phyloP scores from a whole-genome alignment of 805 yeast species.

The Helenozyma baotianmanensis region DNA sequence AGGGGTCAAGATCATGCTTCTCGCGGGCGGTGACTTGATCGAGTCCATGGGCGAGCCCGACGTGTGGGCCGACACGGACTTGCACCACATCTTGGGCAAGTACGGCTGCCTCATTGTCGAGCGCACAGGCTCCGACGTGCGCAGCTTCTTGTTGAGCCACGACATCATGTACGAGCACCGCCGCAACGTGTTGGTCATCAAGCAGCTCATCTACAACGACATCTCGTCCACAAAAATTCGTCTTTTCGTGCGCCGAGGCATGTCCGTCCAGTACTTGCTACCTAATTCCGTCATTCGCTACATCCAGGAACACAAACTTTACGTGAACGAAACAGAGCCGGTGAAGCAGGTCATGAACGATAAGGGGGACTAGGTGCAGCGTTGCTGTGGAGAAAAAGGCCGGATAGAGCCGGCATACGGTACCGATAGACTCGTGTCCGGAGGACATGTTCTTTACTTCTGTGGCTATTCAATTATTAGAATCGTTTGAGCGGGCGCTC shows the following conservation, averaged over 20 bases:
- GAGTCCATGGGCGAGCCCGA: slow-evolving; percentile 99
- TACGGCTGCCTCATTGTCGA: slow-evolving; percentile 97
- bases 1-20: slow-evolving; percentile 90
- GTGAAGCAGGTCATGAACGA: slow-evolving; percentile 74
- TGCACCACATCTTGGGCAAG: slow-evolving; percentile 91
- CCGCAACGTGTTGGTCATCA: slow-evolving; percentile 87
- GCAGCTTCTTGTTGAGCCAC: slow-evolving; percentile 86
- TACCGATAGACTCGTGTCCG: too few species aligned
- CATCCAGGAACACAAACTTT: slow-evolving; percentile 86
- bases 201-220: slow-evolving; percentile 94
- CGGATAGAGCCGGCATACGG: too few species aligned
- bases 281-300: slow-evolving; percentile 95
- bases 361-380: slow-evolving; percentile 18
- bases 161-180: slow-evolving; percentile 98
- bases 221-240: slow-evolving; percentile 93
- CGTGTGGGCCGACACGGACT: slow-evolving; percentile 96
- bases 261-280: slow-evolving; percentile 91
- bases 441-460: neutral
- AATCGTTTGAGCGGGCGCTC: neutral
- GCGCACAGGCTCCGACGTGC: slow-evolving; percentile 93
- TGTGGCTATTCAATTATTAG: neutral
- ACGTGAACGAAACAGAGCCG: slow-evolving; percentile 84
- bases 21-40: slow-evolving; percentile 96
- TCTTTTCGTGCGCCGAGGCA: slow-evolving; percentile 85
- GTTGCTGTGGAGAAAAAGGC: too few species aligned